Percentiles rank a stretch among this genome's conserved stretches.
phyloP scores from a whole-genome alignment of 345 rosid species.

The Passiflora organensis region DNA sequence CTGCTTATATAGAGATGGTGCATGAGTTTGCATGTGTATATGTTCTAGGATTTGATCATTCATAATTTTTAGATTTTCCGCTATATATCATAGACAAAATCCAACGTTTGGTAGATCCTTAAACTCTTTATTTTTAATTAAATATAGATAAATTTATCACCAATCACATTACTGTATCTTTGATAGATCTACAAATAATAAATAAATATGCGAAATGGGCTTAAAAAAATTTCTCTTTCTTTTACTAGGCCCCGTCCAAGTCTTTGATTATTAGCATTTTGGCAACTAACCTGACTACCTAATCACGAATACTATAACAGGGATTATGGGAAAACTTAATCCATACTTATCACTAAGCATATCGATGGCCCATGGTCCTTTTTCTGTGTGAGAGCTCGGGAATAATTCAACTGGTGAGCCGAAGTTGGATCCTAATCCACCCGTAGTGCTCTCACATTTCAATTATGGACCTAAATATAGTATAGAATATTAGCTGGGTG shows the following conservation, averaged over 20 bases:
- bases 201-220: neutral
- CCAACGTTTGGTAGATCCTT: neutral
- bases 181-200: no score
- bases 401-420: constrained; percentile 16
- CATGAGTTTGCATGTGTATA: no score
- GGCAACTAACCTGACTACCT: neutral
- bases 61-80: no score
- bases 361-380: constrained; percentile 11
- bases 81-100: no score
- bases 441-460: constrained; percentile 2
- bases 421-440: neutral
- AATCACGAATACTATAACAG: neutral
- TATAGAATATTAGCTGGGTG: constrained; percentile 13
- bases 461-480: constrained; percentile 18
- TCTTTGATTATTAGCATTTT: constrained; percentile 2
- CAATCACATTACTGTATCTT: no score
- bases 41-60: no score
- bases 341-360: neutral
- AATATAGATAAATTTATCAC: neutral
- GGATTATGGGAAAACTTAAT: constrained; percentile 1
- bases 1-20: no score
- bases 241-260: neutral
- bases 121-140: no score
- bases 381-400: neutral
- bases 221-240: neutral